Evolutionary conservation across 257 asterid genomes (phyloP).

Genomic region (Solanum neorickii): DNA sequence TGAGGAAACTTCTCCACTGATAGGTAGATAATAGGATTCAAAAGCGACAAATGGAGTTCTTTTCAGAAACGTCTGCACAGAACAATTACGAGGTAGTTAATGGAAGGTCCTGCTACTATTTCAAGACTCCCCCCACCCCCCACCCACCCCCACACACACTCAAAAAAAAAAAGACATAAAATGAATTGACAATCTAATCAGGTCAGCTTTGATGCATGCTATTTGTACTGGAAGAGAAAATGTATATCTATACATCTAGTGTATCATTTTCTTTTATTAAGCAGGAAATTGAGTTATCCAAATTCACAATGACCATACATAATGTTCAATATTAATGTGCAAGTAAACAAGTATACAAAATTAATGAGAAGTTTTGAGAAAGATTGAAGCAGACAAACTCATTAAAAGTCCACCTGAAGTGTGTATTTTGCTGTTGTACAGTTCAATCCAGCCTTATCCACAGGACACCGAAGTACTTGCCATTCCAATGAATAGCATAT

Average conservation of each 20-base stretch:
- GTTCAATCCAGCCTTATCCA: conserved; percentile 67
- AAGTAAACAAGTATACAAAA: not conserved
- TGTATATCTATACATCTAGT: not conserved
- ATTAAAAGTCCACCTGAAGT: conserved; percentile 58
- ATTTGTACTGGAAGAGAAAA: not conserved
- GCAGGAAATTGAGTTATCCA: not conserved
- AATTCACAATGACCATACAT: not conserved
- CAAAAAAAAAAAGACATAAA: not conserved
- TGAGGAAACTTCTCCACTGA: conserved; percentile 29
- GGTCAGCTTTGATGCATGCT: not conserved
- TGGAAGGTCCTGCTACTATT: not conserved
- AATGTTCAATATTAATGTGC: not conserved
- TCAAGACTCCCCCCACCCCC: not conserved
- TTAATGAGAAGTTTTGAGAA: not conserved
- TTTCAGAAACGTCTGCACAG: conserved; percentile 64
- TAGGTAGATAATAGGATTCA: conserved; percentile 70
- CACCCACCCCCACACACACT: not conserved
- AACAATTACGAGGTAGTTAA: conserved; percentile 17
- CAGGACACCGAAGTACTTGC: conserved; percentile 70
- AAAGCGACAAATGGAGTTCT: conserved; percentile 49
- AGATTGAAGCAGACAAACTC: not conserved
- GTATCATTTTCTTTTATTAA: not conserved
- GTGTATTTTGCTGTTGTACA: conserved; percentile 60
- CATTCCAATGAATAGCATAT: conserved; percentile 58
- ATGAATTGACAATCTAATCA: not conserved